Base-by-base conservation (phyloP, 331 rosid genomes). In the Phaseolus coccineus region DNA sequence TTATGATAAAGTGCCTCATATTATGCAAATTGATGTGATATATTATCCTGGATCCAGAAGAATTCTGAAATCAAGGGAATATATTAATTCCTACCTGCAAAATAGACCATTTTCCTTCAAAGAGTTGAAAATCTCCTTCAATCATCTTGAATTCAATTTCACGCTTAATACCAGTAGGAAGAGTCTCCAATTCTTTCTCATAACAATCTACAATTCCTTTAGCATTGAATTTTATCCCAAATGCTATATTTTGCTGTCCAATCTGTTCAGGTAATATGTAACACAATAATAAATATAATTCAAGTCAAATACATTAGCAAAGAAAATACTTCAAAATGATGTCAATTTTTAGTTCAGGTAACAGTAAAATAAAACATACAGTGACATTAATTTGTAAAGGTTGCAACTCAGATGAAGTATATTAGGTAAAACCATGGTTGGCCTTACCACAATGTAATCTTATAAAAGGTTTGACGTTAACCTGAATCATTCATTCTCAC, bases 81-180 rank as follows among this genome's bases (percentile, higher is more conserved):
- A 84, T 37, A 39, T 40, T 57, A 73, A 77, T 59, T 42, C 31
- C 39, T 86, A 92, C 97, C 96, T 90, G 90, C 77, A 84, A 84
- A 71, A 95, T 90, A 30, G 97, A 92, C 97, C 99, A 95, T 77
- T 87, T 91, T 77, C 98, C 98, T 85, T 86, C 90, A 57, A 88
- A 95, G 78, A 91, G 83, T 76, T 90, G 87, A 82, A 95, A 95
- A 82, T 95, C 99, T 51, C 99, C 99, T 86, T 95, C 91, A 31
- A 87, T 58, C 97, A 95, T 95, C 85, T 90, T 81, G 84, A 95
- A 95, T 25, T 90, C 91, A 13, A 95, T 92, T 7, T 92, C 97
- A 40, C 96, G 97, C 84, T 79, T 91, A 77, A 62, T 80, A 62
- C 93, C 85, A 62, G 77, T 85, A 72, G 92, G 88, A 84, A 90